Base-by-base conservation (phyloP, 257 asterid genomes). In the Solanum clarkiae region DNA sequence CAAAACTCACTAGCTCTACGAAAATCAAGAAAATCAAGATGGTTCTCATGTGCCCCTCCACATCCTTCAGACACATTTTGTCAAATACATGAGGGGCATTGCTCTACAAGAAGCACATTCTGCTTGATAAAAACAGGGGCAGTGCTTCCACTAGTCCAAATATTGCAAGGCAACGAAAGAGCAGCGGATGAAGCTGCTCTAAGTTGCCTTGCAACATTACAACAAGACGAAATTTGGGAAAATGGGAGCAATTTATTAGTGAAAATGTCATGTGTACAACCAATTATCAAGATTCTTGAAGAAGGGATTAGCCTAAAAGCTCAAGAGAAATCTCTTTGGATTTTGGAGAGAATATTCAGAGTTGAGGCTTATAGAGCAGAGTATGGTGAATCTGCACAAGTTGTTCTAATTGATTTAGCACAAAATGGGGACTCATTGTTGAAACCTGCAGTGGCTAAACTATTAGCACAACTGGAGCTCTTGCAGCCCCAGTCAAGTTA, bases 401-500 rank as follows among this genome's bases (percentile, higher is more conserved):
- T 82, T 36, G 90, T 94, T 87, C 91, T 95, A 3, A 90, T 94
- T 89, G 96, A 93, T 91, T 84, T 94, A 83, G 96, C 95, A 81
- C 97, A 93, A 68, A 90, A 88, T 87, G 96, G 98, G 7, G 93
- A 94, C 85, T 86, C 92, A 56, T 56, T 83, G 84, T 85, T 95
- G 89, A 95, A 94, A 69, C 94, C 97, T 2, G 84, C 69, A 18
- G 94, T 90, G 44, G 97, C 95, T 42, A 92, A 90, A 88, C 81
- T 94, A n/a, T 88, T 95, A 90, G 99, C 97, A 57, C 98, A 93
- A 86, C 94, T 95, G 87, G 93, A 94, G 55, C 94, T 92, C 51
- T 85, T 94, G 94, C 97, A 92, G 88, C 57, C 45, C 80, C 96
- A 93, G 86, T 94, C 97, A 47, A 92, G 92, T 88, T 94, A 95